A percentile compares a stretch with the other conserved stretches of the same genome.
Conservation (phyloP, 495 filamentous ascomycete genomes). For the Amphirosellinia nigrospora region DNA sequence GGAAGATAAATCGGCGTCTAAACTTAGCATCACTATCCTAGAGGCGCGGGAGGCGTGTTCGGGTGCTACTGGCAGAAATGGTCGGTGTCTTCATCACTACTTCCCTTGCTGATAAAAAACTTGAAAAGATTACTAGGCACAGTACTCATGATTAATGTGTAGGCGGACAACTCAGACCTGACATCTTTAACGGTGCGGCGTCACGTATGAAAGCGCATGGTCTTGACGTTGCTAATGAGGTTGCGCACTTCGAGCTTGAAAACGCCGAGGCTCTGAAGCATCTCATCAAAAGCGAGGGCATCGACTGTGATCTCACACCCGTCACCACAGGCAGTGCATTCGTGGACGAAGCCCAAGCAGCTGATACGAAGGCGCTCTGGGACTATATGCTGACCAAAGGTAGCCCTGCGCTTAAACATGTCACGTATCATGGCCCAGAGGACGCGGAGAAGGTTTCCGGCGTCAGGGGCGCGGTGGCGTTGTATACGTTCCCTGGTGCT, state of each 20-base stretch:
- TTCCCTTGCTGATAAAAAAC: not conserved
- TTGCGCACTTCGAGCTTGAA: slow-evolving; percentile 54
- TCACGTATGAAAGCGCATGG: slow-evolving; percentile 45
- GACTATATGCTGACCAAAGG: slow-evolving; percentile 46
- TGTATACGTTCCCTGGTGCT: slow-evolving; percentile 42
- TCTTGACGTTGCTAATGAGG: slow-evolving; percentile 50
- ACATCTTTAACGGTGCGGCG: slow-evolving; percentile 55
- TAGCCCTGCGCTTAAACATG: slow-evolving; percentile 41
- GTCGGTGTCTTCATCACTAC: slow-evolving; percentile 28
- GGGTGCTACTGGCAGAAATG: slow-evolving; percentile 71
- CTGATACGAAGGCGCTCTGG: slow-evolving; percentile 42
- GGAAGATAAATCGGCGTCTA: slow-evolving; percentile 32
- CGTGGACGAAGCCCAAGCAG: slow-evolving; percentile 45
- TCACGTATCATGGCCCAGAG: slow-evolving; percentile 36
- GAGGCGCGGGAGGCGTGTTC: slow-evolving; percentile 75
- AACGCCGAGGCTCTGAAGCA: slow-evolving; percentile 52
- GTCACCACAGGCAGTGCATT: slow-evolving; percentile 56
- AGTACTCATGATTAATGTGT: not conserved
- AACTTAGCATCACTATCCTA: slow-evolving; percentile 63
- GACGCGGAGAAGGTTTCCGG: slow-evolving; percentile 31
- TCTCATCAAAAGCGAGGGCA: slow-evolving; percentile 49
- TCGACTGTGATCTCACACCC: slow-evolving; percentile 52
- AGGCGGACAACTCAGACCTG: slow-evolving; percentile 60
- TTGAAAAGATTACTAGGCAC: not conserved
- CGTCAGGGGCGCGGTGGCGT: slow-evolving; percentile 25